Base-by-base conservation (phyloP, 345 rosid genomes). In the Syzygium jambos region DNA sequence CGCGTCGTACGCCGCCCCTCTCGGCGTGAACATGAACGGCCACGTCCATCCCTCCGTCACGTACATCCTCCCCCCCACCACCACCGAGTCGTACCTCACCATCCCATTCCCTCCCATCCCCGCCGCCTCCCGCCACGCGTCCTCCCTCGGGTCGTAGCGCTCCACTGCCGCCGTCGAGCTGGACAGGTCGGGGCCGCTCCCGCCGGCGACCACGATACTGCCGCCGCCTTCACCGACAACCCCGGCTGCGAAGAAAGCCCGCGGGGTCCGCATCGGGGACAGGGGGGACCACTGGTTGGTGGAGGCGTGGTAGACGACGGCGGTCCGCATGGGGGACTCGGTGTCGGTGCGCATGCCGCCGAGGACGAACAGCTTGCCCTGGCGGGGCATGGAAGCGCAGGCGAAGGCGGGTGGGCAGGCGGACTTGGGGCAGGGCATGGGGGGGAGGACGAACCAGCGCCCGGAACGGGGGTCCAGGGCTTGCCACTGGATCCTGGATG, bases 1-100 rank as follows among this genome's bases (percentile, higher is more conserved):
- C 2, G 88, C 84, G 15, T 93, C 94, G 88, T 95, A 96, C 61
- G 93, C 93, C 46, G 88, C 90, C 23, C 94, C 98, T 23, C 93
- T 91, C 9, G 97, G 98, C 8, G 95, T 88, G 51, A 92, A 92
- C 87, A 87, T 85, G 84, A 96, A 96, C 9, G 98, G 98, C 98
- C 98, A 96, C 52, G 93, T 92, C 97, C 98, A 96, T 10, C 98
- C 98, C 63, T 96, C 97, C 10, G 97, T 94, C 53, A 95, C 93
- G 38, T 91, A 91, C 92, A 95, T 85, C 89, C 85, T 90, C 34
- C 83, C 82, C 30, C 93, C 93, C 5, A 94, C 29, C 90, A 94
- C 95, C 12, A 96, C 95, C 0, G 98, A 93, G 85, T 96, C 97
- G 89, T 96, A 96, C 92, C 91, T 90, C 8, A 93, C 93, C 11